Evolutionary conservation across 1,284 basidiomycete genomes (phyloP), one percentile per base, ranked within the genome.

Genomic region (Leccinum angustisporum): DNA sequence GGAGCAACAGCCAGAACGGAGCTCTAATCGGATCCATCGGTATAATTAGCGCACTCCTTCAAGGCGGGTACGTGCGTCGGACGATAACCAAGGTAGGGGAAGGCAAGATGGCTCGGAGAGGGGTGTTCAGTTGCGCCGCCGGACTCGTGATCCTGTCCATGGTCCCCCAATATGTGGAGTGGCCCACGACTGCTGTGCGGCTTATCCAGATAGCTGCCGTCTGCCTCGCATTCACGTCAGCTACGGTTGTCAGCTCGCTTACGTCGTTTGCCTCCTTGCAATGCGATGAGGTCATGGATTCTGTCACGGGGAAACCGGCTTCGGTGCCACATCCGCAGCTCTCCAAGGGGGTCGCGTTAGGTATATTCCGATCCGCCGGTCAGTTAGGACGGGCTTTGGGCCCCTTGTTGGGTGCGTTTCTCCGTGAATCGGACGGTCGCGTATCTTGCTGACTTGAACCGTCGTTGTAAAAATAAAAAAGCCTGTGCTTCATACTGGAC

Each of bases 321-420:
- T 77, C 78, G 62, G 80, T 83, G 65, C 33, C 33, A 13, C 82
- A 90, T 68, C 84, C 89, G 1, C 78, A 87, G 62, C 81, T 94
- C 36, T 86, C 87, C 2, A 94, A 92, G 72, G 94, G 94, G n/a
- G 84, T 84, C 66, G 92, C 92, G 1, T 76, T 97, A 53, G 95
- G 95, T 33, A 72, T 83, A 62, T 96, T 96, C 77, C 84, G 95
- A 61, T 95, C 92, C 9, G 85, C 87, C 38, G 95, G 95, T 30
- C 95, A 97, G 72, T 81, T 97, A 50, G 95, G 95, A 4, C 83
- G 95, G 61, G 95, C 95, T 5, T 81, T 96, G 51, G 95, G 95
- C 0, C 95, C 95, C 6, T 73, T 97, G 6, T 78, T 96, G 21
- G 93, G 92, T 86, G 76, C 67, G 81, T 80, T 51, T 14, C 48